Evolutionary conservation across 148 eudicot species (phyloP).

Genomic region (Gaultheria prostrata): DNA sequence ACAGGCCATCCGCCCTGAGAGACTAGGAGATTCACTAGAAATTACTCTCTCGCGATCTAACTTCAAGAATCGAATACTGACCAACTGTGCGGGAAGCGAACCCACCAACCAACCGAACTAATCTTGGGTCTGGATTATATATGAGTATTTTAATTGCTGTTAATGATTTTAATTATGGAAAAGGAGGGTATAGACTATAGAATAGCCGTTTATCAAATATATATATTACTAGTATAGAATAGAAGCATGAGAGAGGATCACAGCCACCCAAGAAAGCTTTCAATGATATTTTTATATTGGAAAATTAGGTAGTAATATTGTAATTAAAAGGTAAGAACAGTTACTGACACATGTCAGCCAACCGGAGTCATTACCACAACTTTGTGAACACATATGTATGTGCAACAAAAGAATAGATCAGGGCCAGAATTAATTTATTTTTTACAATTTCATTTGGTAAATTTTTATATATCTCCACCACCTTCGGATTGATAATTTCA

Average conservation of each 20-base stretch:
- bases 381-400: neutral
- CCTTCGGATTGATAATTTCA: neutral
- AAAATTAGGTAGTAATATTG: conserved; percentile 12
- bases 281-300: conserved; percentile 20
- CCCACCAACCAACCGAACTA: no score
- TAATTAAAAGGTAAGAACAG: conserved; percentile 24
- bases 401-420: conserved; percentile 1
- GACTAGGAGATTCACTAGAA: no score
- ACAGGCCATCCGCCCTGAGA: no score
- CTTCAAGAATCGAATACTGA: no score
- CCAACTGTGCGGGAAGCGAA: no score
- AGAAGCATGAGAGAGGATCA: conserved; percentile 22
- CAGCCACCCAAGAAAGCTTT: conserved; percentile 23
- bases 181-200: conserved; percentile 6
- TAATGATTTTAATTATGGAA: conserved; percentile 15
- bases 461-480: neutral
- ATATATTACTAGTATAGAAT: neutral
- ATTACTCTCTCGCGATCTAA: no score
- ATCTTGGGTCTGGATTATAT: no score
- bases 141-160: neutral
- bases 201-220: no score
- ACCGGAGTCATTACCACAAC: conserved; percentile 22
- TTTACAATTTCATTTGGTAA: neutral
- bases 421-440: neutral
- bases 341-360: conserved; percentile 42